These are phyloP conservation scores for Eucalyptus melliodora DNA, from an alignment of 345 rosid species.

Conservation along the genomic window DNA sequence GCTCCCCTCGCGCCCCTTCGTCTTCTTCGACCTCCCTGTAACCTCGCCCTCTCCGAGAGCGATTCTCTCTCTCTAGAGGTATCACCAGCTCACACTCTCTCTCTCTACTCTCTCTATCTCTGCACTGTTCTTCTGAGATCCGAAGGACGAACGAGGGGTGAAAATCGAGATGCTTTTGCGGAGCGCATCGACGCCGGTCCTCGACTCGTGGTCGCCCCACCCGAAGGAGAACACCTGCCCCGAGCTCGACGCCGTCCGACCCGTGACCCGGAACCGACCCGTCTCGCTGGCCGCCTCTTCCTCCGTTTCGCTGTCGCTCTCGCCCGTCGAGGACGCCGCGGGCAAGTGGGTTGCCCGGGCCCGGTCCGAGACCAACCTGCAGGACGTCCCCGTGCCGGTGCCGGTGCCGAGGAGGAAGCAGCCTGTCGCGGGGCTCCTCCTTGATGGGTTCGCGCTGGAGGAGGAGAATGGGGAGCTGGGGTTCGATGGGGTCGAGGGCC, in stretches of 20 bases:
- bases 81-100: not conserved
- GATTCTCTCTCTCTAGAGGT: not conserved
- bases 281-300: slow-evolving; percentile 18
- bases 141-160: not conserved
- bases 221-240: slow-evolving; percentile 27
- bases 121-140: not conserved
- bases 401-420: slow-evolving; percentile 12
- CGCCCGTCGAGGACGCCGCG: slow-evolving; percentile 10
- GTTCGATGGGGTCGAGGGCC: not conserved
- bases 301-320: slow-evolving; percentile 12
- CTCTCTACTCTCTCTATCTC: not conserved
- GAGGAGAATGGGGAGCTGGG: slow-evolving; percentile 19
- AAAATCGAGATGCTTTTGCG: slow-evolving; percentile 44
- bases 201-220: slow-evolving; percentile 41
- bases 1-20: not conserved
- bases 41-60: not conserved
- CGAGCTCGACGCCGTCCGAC: slow-evolving; percentile 25
- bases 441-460: slow-evolving; percentile 12
- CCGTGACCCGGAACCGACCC: slow-evolving; percentile 7
- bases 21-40: not conserved
- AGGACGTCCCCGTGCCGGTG: not conserved
- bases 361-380: slow-evolving; percentile 51
- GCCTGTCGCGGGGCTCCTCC: slow-evolving; percentile 1
- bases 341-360: slow-evolving; percentile 27
- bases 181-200: slow-evolving; percentile 66